Conservation (phyloP, 192 early-diverging fungal species). For the Mortierella claussenii region DNA sequence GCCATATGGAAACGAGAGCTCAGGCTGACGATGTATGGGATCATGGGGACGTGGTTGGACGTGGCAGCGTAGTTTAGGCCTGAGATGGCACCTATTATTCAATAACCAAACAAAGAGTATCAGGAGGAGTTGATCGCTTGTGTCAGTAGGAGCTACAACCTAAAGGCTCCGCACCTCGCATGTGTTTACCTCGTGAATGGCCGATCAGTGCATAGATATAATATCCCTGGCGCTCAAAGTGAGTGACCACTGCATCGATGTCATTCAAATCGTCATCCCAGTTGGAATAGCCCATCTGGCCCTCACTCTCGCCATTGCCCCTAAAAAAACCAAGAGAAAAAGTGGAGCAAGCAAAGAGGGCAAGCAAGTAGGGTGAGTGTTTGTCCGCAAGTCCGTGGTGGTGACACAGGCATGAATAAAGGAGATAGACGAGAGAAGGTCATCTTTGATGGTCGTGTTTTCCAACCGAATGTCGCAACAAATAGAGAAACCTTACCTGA, state of each 20-base stretch:
- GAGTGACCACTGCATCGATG: constrained; percentile 38
- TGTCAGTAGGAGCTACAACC: too few species aligned
- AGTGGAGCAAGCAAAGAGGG: background rate
- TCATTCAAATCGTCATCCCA: constrained; percentile 50
- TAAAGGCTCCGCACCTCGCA: too few species aligned
- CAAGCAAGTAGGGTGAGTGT: background rate
- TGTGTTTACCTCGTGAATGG: constrained; percentile 57
- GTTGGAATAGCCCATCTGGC: constrained; percentile 42
- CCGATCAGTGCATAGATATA: constrained; percentile 52
- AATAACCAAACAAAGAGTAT: too few species aligned
- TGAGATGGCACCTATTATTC: constrained; percentile 34
- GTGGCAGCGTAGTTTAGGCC: constrained; percentile 36
- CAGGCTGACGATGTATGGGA: constrained; percentile 41
- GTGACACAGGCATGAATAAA: constrained; percentile 9
- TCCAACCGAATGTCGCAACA: too few species aligned
- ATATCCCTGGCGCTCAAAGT: constrained; percentile 49
- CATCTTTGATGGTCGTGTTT: too few species aligned
- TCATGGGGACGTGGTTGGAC: constrained; percentile 37
- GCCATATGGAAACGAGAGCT: constrained; percentile 46
- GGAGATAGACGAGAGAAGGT: too few species aligned
- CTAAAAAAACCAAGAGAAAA: constrained; percentile 6
- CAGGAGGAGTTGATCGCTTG: too few species aligned
- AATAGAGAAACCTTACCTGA: constrained; percentile 22
- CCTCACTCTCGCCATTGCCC: constrained; percentile 57
- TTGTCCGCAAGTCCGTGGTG: background rate